Evolutionary conservation across 192 early-diverging fungal genomes (phyloP).

Genomic region (Pecoramyces ruminantium): DNA sequence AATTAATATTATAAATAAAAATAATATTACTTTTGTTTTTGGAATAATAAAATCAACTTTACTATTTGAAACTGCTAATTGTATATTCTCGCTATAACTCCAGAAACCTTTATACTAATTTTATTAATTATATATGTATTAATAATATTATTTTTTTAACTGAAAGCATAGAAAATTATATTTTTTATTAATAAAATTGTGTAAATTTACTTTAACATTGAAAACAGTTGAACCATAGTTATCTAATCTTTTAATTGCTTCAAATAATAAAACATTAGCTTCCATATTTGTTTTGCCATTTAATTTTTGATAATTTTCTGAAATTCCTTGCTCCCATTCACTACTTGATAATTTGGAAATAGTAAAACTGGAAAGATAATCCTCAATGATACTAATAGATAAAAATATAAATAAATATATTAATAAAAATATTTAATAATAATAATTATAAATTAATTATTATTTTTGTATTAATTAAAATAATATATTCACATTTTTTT

Average conservation of each 20-base stretch:
- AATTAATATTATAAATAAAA: too few relatives aligned
- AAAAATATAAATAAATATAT: too few relatives aligned
- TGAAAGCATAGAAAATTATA: too few relatives aligned
- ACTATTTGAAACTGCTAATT: neutral
- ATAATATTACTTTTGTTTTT: neutral
- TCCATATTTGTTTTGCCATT: conserved; percentile 7
- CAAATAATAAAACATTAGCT: conserved; percentile 20
- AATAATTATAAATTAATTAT: too few relatives aligned
- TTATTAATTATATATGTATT: too few relatives aligned
- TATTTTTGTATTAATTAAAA: neutral
- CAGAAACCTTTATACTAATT: neutral
- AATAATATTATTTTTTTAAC: too few relatives aligned
- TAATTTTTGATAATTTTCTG: conserved; percentile 21
- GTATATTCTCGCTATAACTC: neutral
- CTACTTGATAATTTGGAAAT: conserved; percentile 16
- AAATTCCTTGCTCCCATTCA: conserved; percentile 15
- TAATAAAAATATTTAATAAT: too few relatives aligned
- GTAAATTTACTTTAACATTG: conserved; percentile 16
- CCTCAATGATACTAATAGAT: conserved; percentile 11
- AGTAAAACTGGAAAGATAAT: neutral
- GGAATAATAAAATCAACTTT: neutral
- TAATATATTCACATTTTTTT: conserved; percentile 12
- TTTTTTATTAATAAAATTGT: too few relatives aligned
- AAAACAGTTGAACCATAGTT: conserved; percentile 25
- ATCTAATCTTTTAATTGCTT: conserved; percentile 14